These are phyloP conservation scores for Penicillium sclerotigenum DNA, from an alignment of 2,329 filamentous ascomycete genomes.

Conservation along the genomic window DNA sequence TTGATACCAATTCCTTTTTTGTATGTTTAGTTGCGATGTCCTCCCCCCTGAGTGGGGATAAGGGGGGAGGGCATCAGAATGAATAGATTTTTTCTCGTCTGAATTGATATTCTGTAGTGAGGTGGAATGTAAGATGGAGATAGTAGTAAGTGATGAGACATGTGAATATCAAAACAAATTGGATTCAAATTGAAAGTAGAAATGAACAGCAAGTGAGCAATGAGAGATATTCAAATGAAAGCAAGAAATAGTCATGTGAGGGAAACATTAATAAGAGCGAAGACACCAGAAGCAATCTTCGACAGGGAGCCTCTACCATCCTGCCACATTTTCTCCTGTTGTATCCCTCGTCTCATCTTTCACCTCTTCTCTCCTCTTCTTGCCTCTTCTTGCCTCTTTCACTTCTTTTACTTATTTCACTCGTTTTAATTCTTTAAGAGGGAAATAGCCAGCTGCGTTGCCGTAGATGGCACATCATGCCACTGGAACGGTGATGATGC, in stretches of 20 bases:
- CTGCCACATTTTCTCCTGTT: not conserved
- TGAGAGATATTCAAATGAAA: not conserved
- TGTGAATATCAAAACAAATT: not conserved
- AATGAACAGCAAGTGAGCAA: not conserved
- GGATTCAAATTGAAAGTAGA: not conserved
- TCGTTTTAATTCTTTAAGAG: not conserved
- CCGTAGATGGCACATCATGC: not conserved
- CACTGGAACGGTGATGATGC: not conserved
- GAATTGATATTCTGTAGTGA: not conserved
- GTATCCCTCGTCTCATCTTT: not conserved
- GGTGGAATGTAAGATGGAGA: not conserved
- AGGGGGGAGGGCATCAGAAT: not conserved
- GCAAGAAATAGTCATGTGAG: not conserved
- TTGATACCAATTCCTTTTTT: conserved; percentile 9
- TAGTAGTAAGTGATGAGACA: not conserved
- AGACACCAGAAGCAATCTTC: not conserved
- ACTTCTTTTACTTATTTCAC: not conserved
- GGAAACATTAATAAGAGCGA: not conserved
- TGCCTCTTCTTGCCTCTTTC: not conserved
- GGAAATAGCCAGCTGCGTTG: not conserved
- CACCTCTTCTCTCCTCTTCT: not conserved
- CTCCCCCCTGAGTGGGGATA: not conserved
- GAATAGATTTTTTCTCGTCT: not conserved
- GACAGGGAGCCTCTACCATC: too few species aligned
- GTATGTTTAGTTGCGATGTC: conserved; percentile 3